A percentile compares a stretch with the other conserved stretches of the same genome.
phyloP scores from a whole-genome alignment of 352 stramenopile species.

The Pythium aristosporum region DNA sequence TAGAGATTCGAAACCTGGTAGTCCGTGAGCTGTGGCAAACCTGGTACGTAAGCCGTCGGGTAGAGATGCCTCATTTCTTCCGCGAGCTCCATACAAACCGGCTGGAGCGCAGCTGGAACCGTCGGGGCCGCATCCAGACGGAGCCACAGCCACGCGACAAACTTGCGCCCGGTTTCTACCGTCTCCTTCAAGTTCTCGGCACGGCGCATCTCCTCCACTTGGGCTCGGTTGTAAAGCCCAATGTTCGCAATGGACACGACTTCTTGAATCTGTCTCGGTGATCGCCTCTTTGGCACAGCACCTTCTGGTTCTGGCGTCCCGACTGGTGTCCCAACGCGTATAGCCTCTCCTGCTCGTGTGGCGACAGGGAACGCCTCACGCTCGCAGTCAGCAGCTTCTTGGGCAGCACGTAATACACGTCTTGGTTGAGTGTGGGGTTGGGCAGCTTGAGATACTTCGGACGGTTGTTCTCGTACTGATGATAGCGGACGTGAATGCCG shows the following conservation, averaged over 20 bases:
- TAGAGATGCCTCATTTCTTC: background rate
- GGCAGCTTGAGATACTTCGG: background rate
- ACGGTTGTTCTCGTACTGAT: background rate
- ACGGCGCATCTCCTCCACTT: background rate
- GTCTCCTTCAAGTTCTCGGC: background rate
- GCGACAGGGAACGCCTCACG: no score
- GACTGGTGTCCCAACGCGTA: no score
- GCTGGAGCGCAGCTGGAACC: background rate
- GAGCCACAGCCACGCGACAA: background rate
- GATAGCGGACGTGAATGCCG: background rate
- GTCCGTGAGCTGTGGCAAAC: background rate
- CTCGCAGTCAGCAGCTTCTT: slow-evolving; percentile 10
- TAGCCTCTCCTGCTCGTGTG: no score
- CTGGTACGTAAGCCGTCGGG: background rate
- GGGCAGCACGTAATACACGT: slow-evolving; percentile 24
- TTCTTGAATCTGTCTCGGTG: background rate
- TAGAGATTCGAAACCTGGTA: background rate
- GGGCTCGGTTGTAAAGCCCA: background rate
- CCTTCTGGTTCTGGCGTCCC: no score
- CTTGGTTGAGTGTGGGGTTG: slow-evolving; percentile 22
- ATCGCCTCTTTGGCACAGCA: no score
- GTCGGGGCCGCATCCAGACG: background rate
- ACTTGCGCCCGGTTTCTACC: background rate
- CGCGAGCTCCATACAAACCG: background rate
- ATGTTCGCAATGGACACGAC: background rate